Base-by-base conservation (phyloP, 805 yeast genomes). In the Crinitomyces ghanaensis region DNA sequence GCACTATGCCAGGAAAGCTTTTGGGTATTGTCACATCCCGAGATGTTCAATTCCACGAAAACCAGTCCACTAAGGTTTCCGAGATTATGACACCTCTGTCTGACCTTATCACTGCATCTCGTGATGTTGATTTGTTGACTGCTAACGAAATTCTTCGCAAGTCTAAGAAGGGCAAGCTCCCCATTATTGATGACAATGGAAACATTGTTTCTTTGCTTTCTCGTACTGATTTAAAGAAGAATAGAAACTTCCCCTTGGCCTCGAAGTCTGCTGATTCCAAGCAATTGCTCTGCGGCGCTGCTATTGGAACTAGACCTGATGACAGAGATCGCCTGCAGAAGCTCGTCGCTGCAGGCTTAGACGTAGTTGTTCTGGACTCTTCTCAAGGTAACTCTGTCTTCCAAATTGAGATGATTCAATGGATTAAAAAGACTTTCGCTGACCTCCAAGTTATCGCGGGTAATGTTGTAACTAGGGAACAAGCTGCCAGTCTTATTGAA, bases 401-500 rank as follows among this genome's bases (percentile, higher is more conserved):
- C 84, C 98, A 91, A 71, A 60, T 85, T 52, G 75, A 88, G 50
- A 81, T 91, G 94, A 70, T 91, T 63, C 70, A 77, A 65, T 84
- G 84, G 86, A 79, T 83, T 65, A 91, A 91, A 66, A 55, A 61
- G 46, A 80, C 71, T 34, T 74, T 61, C 69, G 84, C 93, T 46
- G 71, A 77, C 17, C 66, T 91, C 52, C 74, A 91, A 63, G 82
- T 91, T 45, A 76, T 91, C 63, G 98, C 93, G 41, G 98, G 98
- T 71, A 91, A 91, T 59, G 98, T 91, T 53, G 97, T 86, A 41
- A 86, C 96, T 47, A 80, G 98, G 63, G 98, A 88, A 63, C 98
- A 91, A 70, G 97, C 98, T 48, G 98, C 98, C 41, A 70, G 74
- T 54, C 72, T 91, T 55, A 88, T 85, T 52, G 78, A 71, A 51